A percentile compares a stretch with the other conserved stretches of the same genome.
Evolutionary conservation across 2,329 filamentous ascomycete genomes (phyloP).

Genomic region (Ciborinia camelliae): DNA sequence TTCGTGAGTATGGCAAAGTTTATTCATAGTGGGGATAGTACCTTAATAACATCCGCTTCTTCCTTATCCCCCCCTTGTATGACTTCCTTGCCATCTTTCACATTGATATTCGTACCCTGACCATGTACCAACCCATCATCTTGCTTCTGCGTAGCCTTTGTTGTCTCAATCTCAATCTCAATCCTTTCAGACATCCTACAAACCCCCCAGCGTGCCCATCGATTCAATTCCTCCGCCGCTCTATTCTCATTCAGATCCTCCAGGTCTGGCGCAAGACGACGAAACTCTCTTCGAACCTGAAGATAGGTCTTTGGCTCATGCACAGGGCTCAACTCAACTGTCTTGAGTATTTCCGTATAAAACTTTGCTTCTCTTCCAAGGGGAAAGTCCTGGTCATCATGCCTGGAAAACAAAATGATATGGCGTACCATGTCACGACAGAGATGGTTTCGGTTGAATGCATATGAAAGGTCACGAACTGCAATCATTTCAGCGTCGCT

Average conservation of each 20-base stretch:
- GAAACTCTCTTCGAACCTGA: background rate
- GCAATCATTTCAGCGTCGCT: background rate
- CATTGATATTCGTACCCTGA: background rate
- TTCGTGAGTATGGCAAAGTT: background rate
- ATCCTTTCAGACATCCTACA: accelerated
- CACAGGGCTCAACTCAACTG: background rate
- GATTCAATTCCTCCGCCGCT: background rate
- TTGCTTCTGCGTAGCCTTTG: accelerated
- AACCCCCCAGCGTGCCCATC: background rate
- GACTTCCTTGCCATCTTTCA: background rate
- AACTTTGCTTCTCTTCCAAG: background rate
- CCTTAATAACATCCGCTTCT: background rate
- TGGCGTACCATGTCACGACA: background rate
- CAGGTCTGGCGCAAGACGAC: background rate
- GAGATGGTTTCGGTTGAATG: background rate
- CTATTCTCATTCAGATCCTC: background rate
- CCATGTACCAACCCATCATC: accelerated
- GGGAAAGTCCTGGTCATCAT: background rate
- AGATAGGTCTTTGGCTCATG: background rate
- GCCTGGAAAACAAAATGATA: background rate
- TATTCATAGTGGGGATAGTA: background rate
- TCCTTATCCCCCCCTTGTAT: too few species aligned
- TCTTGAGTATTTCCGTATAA: background rate
- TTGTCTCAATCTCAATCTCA: accelerated
- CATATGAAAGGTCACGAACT: slow-evolving; percentile 2